These are phyloP conservation scores for Coemansia reversa DNA, from an alignment of 192 early-diverging fungal species.

Conservation along the genomic window DNA sequence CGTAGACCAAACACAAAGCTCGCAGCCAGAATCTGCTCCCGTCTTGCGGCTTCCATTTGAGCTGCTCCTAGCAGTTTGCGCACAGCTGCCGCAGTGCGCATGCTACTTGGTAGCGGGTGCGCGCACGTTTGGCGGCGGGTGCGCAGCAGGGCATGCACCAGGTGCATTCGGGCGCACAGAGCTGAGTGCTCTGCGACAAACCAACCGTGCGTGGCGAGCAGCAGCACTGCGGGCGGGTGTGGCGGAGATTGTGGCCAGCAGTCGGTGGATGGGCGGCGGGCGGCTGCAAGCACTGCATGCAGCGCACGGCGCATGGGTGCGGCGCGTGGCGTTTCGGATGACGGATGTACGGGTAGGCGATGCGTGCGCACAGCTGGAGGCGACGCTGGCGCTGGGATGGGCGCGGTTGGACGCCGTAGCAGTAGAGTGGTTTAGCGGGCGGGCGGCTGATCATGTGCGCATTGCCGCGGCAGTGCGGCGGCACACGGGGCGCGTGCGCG, in stretches of 20 bases:
- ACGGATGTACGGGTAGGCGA: constrained; percentile 20
- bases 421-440: constrained; percentile 44
- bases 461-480: constrained; percentile 28
- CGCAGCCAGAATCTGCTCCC: background rate
- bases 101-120: constrained; percentile 15
- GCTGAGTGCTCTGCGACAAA: constrained; percentile 37
- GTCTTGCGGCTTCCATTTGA: constrained; percentile 29
- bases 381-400: constrained; percentile 36
- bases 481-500: constrained; percentile 22
- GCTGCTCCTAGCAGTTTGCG: constrained; percentile 35
- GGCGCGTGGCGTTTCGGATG: constrained; percentile 44
- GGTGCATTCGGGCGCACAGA: constrained; percentile 26
- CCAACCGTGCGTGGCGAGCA: constrained; percentile 33
- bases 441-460: constrained; percentile 17
- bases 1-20: background rate
- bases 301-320: constrained; percentile 16
- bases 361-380: constrained; percentile 27
- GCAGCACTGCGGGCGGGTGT: constrained; percentile 38
- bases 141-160: constrained; percentile 36
- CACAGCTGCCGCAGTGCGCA: constrained; percentile 24
- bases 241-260: constrained; percentile 40
- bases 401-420: constrained; percentile 31
- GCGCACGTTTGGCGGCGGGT: constrained; percentile 18
- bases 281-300: constrained; percentile 16
- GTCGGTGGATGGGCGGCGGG: constrained; percentile 40